A percentile compares a stretch with the other conserved stretches of the same genome.
Conservation (phyloP, 495 filamentous ascomycete species). For the Baudoinia panamericana region DNA sequence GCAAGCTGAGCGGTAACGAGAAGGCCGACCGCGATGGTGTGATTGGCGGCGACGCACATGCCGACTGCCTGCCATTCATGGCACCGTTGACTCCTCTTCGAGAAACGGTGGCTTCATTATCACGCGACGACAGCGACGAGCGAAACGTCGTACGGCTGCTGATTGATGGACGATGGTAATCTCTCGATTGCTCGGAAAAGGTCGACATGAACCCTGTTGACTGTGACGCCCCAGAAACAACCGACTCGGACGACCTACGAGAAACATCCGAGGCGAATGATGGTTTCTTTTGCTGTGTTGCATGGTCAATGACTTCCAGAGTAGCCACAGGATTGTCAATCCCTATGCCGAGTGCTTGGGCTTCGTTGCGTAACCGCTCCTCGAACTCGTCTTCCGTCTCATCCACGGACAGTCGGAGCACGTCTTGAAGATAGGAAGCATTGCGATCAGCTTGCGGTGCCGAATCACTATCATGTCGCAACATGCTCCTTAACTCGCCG, state of each 20-base stretch:
- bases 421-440: constrained; percentile 5
- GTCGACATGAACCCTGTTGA: constrained; percentile 19
- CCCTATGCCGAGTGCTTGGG: constrained; percentile 12
- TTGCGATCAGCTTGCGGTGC: neutral
- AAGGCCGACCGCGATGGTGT: constrained; percentile 20
- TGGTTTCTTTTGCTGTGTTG: neutral
- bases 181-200: constrained; percentile 13
- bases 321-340: neutral
- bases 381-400: constrained; percentile 16
- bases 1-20: constrained; percentile 14
- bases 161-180: neutral
- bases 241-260: constrained; percentile 13
- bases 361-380: neutral
- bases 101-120: constrained; percentile 17
- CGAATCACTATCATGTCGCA: neutral
- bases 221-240: constrained; percentile 11
- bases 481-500: no score
- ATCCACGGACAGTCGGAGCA: constrained; percentile 5
- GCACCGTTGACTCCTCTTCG: constrained; percentile 2
- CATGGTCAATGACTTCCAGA: neutral
- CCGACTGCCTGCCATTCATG: constrained; percentile 4
- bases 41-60: constrained; percentile 12
- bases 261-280: constrained; percentile 1
- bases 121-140: constrained; percentile 11
- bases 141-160: neutral